A percentile compares a stretch with the other conserved stretches of the same genome.
These are phyloP conservation scores for Pisolithus microcarpus DNA, from an alignment of 768 basidiomycete genomes.

Conservation along the genomic window DNA sequence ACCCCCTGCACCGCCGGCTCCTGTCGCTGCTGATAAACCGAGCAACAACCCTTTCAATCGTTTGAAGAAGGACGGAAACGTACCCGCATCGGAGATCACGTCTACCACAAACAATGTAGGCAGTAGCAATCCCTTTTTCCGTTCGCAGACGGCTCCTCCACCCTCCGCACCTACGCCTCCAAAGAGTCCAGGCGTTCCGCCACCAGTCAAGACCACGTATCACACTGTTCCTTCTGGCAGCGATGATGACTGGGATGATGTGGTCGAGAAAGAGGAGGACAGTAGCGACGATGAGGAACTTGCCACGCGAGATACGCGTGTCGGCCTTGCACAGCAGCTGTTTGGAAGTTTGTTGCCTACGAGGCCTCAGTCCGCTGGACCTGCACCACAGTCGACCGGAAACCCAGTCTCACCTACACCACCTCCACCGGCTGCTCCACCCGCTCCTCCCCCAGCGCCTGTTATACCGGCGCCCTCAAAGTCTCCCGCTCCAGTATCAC, in stretches of 20 bases:
- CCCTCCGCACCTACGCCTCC: constrained; percentile 33
- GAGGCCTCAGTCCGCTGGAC: constrained; percentile 50
- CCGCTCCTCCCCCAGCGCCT: constrained; percentile 31
- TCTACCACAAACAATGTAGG: constrained; percentile 29
- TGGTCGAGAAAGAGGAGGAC: constrained; percentile 63
- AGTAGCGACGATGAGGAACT: constrained; percentile 79
- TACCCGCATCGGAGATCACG: constrained; percentile 23
- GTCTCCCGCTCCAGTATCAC: constrained; percentile 25
- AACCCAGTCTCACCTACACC: constrained; percentile 11
- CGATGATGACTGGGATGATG: constrained; percentile 83
- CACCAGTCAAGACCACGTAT: constrained; percentile 49
- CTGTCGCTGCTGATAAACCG: constrained; percentile 38
- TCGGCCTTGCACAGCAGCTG: constrained; percentile 68
- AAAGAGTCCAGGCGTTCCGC: constrained; percentile 30
- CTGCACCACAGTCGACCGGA: constrained; percentile 12
- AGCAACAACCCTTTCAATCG: constrained; percentile 79
- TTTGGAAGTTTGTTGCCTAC: constrained; percentile 67
- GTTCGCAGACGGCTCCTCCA: constrained; percentile 37
- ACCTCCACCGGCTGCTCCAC: constrained; percentile 18
- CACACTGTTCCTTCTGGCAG: constrained; percentile 51
- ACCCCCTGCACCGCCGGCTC: constrained; percentile 20
- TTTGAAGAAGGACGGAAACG: constrained; percentile 43
- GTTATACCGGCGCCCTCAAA: constrained; percentile 22
- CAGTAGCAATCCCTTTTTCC: constrained; percentile 73
- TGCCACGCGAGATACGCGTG: constrained; percentile 52